Evolutionary conservation across 345 rosid genomes (phyloP).

Genomic region (Syzygium aromaticum): DNA sequence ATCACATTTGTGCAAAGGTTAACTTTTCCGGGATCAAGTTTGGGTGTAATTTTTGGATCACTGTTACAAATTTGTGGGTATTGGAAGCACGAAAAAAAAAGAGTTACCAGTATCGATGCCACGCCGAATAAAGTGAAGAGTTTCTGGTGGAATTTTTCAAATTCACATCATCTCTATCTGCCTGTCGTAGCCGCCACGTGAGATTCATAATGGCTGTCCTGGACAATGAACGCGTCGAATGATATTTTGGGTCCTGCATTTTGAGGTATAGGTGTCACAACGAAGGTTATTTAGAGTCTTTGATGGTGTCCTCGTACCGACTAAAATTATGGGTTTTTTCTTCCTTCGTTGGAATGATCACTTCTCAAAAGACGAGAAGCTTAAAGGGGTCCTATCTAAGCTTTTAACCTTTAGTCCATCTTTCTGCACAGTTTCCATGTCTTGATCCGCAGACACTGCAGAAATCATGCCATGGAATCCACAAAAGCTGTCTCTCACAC

Average conservation of each 20-base stretch:
- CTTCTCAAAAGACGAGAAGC: neutral
- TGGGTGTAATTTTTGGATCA: neutral
- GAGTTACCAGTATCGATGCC: neutral
- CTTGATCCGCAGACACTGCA: neutral
- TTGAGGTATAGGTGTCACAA: too few species aligned
- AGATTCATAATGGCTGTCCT: too few species aligned
- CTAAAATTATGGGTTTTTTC: neutral
- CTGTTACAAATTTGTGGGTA: neutral
- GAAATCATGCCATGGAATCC: neutral
- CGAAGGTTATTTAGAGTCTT: neutral
- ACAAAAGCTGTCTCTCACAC: neutral
- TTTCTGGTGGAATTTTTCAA: neutral
- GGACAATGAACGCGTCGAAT: fast-evolving
- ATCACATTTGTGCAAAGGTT: neutral
- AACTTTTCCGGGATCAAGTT: neutral
- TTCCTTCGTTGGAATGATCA: too few species aligned
- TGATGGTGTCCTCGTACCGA: neutral
- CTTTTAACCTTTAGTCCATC: neutral
- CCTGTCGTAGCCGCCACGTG: neutral
- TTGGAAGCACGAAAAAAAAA: neutral
- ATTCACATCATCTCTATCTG: neutral
- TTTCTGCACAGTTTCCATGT: neutral
- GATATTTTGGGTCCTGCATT: neutral
- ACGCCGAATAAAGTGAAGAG: neutral
- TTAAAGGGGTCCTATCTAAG: neutral